Evolutionary conservation across 148 eudicot genomes (phyloP), one percentile per base, ranked within the genome.

Genomic region (Selenicereus undatus): DNA sequence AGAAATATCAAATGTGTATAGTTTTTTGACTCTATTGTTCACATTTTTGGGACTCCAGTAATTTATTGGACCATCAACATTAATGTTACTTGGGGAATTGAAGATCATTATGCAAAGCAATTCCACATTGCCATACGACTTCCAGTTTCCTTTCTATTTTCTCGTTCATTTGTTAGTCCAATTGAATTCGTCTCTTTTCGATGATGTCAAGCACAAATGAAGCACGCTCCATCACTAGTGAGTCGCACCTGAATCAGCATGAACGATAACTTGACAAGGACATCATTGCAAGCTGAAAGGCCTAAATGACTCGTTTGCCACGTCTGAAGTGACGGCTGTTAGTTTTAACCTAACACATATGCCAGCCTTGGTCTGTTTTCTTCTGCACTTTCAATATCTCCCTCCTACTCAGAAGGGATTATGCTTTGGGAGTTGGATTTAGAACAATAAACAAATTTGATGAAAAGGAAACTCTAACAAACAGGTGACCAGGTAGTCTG

Each of bases 1-100:
- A 73, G 79, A 54, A 52, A 74, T 52, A 54, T 74, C 64, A 78
- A 18, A 74, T 81, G 82, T 84, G 76, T 78, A 81, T 70, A 81
- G 48, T 48, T 32, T 36, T 81, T 66, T 78, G 27, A 7, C 11
- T 51, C 50, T 50, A 32, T 18, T 26, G 21, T 9, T 60, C 29
- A n/a, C 68, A 66, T 7, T 27, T 2, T 66, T 66, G 30, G 3
- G 17, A 66, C 18, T 27, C 35, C 71, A 0, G 32, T 66, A 26
- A 27, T 66, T 66, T 14, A 66, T 27, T 66, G 71, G 32, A 66
- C 35, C 35, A 24, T 66, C 71, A 66, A 24, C 16, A 27, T 66
- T 66, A 14, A 66, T 27, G 30, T 66, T 66, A 66, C 36, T 66
- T 66, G 36, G 6, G 8, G 35, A n/a, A 66, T 8, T 66, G 71